A percentile compares a stretch with the other conserved stretches of the same genome.
Evolutionary conservation across 2,329 filamentous ascomycete species (phyloP).

Genomic region (Penicillium sp.): DNA sequence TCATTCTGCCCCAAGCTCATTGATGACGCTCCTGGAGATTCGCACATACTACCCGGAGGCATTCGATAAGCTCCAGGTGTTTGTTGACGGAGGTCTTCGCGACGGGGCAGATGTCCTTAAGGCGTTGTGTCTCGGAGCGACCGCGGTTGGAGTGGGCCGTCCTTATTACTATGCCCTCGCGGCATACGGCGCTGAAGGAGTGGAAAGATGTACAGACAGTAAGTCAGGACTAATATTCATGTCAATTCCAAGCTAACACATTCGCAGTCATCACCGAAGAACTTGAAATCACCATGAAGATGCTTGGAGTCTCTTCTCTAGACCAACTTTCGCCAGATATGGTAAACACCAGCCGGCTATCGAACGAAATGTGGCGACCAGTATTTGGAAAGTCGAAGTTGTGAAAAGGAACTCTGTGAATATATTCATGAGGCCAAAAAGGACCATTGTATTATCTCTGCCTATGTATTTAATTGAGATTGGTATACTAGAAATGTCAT

Average conservation of each 20-base stretch:
- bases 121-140: conserved; percentile 52
- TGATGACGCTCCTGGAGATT: conserved; percentile 52
- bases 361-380: conserved; percentile 24
- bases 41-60: conserved; percentile 50
- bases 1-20: conserved; percentile 48
- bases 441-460: neutral
- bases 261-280: conserved; percentile 16
- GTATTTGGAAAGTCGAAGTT: conserved; percentile 11
- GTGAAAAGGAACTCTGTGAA: neutral
- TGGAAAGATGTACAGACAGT: conserved; percentile 21
- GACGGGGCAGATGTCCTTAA: conserved; percentile 56
- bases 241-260: neutral
- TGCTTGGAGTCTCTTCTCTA: conserved; percentile 20
- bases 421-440: neutral
- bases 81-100: conserved; percentile 54
- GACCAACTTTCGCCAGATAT: conserved; percentile 18
- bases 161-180: conserved; percentile 25
- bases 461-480: conserved; percentile 2
- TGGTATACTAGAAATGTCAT: neutral
- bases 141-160: conserved; percentile 51
- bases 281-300: conserved; percentile 23
- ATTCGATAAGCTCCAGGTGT: conserved; percentile 50
- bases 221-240: neutral
- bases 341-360: conserved; percentile 20
- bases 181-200: conserved; percentile 23